These are phyloP conservation scores for Dactylorhiza incarnata DNA, from an alignment of 106 monocot species.

Conservation along the genomic window DNA sequence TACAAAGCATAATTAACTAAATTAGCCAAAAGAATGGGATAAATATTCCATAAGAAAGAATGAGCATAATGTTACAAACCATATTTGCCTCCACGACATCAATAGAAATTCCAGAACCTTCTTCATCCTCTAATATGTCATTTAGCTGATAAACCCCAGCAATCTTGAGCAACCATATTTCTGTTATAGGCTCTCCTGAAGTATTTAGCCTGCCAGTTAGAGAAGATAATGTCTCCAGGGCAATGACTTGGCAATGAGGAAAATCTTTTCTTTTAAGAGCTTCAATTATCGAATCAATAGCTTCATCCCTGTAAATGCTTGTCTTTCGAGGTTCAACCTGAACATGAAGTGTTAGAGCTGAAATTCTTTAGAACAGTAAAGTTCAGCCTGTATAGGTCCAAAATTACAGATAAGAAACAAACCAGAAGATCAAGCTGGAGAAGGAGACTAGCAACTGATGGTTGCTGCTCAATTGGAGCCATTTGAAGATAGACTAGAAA, in stretches of 20 bases:
- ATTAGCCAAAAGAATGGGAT: neutral
- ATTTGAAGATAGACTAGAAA: slow-evolving; percentile 47
- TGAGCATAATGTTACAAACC: slow-evolving; percentile 4
- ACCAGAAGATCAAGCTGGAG: slow-evolving; percentile 64
- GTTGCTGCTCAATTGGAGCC: slow-evolving; percentile 44
- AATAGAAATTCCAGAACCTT: neutral
- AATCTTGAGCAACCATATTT: slow-evolving; percentile 39
- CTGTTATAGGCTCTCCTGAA: slow-evolving; percentile 31
- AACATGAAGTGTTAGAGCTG: neutral
- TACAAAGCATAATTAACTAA: slow-evolving; percentile 6
- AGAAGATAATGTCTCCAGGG: slow-evolving; percentile 31
- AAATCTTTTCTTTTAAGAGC: slow-evolving; percentile 37
- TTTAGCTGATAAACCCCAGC: slow-evolving; percentile 34
- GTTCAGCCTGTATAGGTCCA: neutral
- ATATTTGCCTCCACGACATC: slow-evolving; percentile 1
- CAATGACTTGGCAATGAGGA: slow-evolving; percentile 39
- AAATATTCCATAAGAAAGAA: neutral
- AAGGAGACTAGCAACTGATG: slow-evolving; percentile 39
- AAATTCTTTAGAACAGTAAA: neutral
- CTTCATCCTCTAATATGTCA: slow-evolving; percentile 20
- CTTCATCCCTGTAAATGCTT: slow-evolving; percentile 54
- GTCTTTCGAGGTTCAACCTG: slow-evolving; percentile 54
- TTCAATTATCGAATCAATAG: slow-evolving; percentile 49
- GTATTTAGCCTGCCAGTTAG: slow-evolving; percentile 33
- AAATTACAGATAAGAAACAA: neutral